These are phyloP conservation scores for Candida sojae DNA, from an alignment of 1,139 yeast species.

Conservation along the genomic window DNA sequence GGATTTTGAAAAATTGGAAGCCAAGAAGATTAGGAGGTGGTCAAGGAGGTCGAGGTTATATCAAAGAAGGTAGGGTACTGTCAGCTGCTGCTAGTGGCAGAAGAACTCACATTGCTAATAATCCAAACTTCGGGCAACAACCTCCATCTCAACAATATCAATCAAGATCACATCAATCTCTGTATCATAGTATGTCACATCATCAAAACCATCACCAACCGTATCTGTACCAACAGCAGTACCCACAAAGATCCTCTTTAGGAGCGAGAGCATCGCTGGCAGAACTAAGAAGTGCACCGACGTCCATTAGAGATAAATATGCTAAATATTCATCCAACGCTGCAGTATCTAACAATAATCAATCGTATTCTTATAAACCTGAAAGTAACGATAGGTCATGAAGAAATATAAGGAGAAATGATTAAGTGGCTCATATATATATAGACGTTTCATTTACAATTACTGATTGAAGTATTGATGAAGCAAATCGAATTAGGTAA, in stretches of 20 bases:
- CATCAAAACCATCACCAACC: neutral
- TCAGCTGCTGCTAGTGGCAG: slow-evolving; percentile 57
- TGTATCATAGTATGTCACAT: neutral
- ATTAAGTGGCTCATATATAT: slow-evolving; percentile 5
- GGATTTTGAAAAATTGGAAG: slow-evolving; percentile 74
- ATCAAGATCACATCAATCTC: neutral
- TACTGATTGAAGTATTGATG: no score
- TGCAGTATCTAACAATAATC: neutral
- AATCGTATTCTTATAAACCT: slow-evolving; percentile 11
- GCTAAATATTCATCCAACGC: slow-evolving; percentile 27
- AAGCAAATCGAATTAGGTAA: neutral
- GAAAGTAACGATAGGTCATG: slow-evolving; percentile 22
- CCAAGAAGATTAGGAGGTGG: slow-evolving; percentile 77
- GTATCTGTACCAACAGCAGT: neutral
- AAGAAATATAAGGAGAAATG: slow-evolving; percentile 24
- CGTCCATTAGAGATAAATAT: slow-evolving; percentile 32
- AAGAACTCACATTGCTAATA: slow-evolving; percentile 24
- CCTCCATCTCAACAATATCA: slow-evolving; percentile 2
- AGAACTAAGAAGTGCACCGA: slow-evolving; percentile 1
- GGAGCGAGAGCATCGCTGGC: neutral
- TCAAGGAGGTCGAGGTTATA: slow-evolving; percentile 59
- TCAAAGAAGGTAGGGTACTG: slow-evolving; percentile 40
- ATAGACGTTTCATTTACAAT: no score
- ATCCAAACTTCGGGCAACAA: slow-evolving; percentile 10
- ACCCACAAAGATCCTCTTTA: neutral